Evolutionary conservation across 768 basidiomycete species (phyloP).

Genomic region (Phlebiopsis flavidoalba): DNA sequence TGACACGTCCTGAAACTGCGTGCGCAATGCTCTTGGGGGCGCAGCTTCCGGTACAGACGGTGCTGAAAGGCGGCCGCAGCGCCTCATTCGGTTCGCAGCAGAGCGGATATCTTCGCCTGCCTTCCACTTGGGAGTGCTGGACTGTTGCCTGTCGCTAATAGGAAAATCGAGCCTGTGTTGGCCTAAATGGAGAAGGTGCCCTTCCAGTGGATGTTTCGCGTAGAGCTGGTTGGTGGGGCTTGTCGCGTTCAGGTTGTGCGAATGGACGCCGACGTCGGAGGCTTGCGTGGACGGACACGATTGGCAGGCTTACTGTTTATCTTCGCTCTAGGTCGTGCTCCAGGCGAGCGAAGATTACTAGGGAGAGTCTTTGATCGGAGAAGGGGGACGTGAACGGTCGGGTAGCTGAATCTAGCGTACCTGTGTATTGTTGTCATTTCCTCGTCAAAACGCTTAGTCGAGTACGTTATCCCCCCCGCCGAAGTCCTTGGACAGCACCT

Average conservation of each 20-base stretch:
- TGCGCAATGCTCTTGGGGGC: conserved; percentile 30
- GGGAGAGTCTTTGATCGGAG: conserved; percentile 38
- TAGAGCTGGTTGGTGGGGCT: background rate
- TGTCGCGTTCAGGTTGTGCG: conserved; percentile 17
- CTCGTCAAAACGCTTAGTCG: too few species aligned
- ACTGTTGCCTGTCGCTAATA: conserved; percentile 30
- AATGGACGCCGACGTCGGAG: conserved; percentile 20
- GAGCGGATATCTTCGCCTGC: conserved; percentile 18
- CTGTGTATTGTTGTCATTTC: conserved; percentile 27
- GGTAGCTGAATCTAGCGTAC: conserved; percentile 46
- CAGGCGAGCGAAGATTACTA: conserved; percentile 23
- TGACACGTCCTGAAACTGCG: conserved; percentile 15
- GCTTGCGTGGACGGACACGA: conserved; percentile 21
- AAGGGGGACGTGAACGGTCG: conserved; percentile 40
- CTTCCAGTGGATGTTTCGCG: conserved; percentile 17
- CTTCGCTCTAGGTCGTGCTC: conserved; percentile 51
- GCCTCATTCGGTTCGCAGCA: conserved; percentile 18
- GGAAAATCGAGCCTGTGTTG: conserved; percentile 16
- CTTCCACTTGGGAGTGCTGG: conserved; percentile 21
- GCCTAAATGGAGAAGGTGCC: conserved; percentile 37
- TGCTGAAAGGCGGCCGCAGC: conserved; percentile 13
- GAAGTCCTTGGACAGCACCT: too few species aligned
- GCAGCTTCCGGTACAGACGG: conserved; percentile 19
- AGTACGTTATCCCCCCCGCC: background rate
- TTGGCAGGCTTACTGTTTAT: conserved; percentile 51